These are phyloP conservation scores for Puccinellia tenuiflora DNA, from an alignment of 176 grass and related monocot species.

Conservation along the genomic window DNA sequence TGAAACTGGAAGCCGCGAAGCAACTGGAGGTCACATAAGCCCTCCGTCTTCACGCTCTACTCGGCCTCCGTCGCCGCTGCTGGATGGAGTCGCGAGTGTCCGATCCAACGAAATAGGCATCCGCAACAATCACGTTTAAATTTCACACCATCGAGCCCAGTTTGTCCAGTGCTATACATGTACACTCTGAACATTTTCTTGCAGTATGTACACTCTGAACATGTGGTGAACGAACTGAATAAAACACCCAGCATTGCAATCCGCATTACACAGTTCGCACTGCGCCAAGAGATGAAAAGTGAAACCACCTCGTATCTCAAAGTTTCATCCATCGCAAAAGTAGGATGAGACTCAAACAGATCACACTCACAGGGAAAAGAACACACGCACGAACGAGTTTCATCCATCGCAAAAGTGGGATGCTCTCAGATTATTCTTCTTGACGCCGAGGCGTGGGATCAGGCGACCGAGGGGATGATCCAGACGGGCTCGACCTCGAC, in stretches of 20 bases:
- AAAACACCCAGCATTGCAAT: not conserved
- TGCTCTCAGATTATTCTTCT: not conserved
- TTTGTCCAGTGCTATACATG: not conserved
- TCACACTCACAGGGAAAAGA: not conserved
- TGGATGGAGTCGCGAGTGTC: no score
- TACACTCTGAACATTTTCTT: not conserved
- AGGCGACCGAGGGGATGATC: not conserved
- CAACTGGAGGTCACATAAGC: no score
- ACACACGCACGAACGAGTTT: not conserved
- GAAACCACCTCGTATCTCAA: not conserved
- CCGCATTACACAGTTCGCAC: not conserved
- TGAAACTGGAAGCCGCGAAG: no score
- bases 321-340: no score
- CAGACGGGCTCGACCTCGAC: constrained; percentile 5
- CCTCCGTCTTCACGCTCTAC: no score
- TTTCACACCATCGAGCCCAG: no score
- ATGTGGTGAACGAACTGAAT: not conserved
- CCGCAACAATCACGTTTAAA: no score
- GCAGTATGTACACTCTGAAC: not conserved
- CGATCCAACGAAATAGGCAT: no score
- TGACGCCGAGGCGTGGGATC: not conserved
- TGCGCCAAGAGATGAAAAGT: not conserved
- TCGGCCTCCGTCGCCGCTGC: no score
- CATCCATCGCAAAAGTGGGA: not conserved
- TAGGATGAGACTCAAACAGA: no score